Evolutionary conservation across 148 eudicot species (phyloP).

Genomic region (Suaeda aralocaspica): DNA sequence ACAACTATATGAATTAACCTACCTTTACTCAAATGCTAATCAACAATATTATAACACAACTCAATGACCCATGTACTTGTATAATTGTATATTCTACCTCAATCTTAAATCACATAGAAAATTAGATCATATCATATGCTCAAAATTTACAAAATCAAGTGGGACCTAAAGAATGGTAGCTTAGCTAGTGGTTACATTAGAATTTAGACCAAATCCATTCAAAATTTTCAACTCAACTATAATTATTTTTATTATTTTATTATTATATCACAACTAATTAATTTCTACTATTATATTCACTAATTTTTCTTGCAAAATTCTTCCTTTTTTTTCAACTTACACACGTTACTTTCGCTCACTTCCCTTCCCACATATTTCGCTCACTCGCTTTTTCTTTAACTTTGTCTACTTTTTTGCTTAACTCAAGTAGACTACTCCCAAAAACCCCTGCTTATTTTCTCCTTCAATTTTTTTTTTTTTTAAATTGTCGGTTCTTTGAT

Average conservation of each 20-base stretch:
- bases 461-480: not conserved
- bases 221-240: not conserved
- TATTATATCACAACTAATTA: no score
- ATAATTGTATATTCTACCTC: no score
- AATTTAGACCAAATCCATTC: constrained; percentile 17
- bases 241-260: not conserved
- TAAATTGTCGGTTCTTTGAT: not conserved
- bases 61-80: no score
- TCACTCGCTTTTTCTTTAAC: constrained; percentile 26
- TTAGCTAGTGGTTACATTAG: not conserved
- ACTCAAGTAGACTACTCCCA: not conserved
- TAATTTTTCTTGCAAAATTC: constrained; percentile 1
- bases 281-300: not conserved
- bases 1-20: no score
- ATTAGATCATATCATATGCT: no score
- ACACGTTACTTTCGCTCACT: constrained; percentile 17
- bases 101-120: no score
- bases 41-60: no score
- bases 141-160: no score
- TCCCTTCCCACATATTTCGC: constrained; percentile 12
- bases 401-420: constrained; percentile 19
- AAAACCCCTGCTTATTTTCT: constrained; percentile 7
- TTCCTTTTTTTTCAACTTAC: constrained; percentile 17
- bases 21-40: no score
- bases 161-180: not conserved